These are phyloP conservation scores for Bisporella sp. DNA, from an alignment of 2,329 filamentous ascomycete genomes.

Conservation along the genomic window DNA sequence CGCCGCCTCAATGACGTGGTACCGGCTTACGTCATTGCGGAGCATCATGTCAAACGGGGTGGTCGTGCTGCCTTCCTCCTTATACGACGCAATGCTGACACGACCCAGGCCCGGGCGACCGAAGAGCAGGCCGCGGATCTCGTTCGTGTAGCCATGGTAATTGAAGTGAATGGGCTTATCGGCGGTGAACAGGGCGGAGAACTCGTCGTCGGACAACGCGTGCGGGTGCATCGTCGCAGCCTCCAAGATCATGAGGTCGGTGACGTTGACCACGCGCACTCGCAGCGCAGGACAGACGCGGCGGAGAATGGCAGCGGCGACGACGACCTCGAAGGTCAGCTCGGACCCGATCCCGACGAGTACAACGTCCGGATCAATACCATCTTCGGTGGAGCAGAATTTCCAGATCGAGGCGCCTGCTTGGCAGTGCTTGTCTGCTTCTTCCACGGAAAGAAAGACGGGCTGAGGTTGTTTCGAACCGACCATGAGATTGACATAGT, in stretches of 20 bases:
- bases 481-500: conserved; percentile 62
- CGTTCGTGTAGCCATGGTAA: conserved; percentile 58
- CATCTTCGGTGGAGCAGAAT: conserved; percentile 51
- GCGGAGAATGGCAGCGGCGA: conserved; percentile 49
- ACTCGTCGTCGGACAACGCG: conserved; percentile 43
- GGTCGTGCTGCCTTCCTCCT: conserved; percentile 59
- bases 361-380: conserved; percentile 53
- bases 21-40: conserved; percentile 51
- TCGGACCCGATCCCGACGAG: conserved; percentile 59
- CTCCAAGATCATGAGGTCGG: conserved; percentile 56
- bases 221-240: conserved; percentile 51
- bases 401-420: conserved; percentile 53
- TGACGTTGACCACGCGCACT: conserved; percentile 58
- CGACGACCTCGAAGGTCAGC: conserved; percentile 57
- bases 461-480: conserved; percentile 60
- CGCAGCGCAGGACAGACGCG: conserved; percentile 42
- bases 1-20: conserved; percentile 49
- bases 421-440: conserved; percentile 54
- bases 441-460: conserved; percentile 50
- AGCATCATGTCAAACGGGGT: conserved; percentile 68
- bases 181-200: conserved; percentile 48
- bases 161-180: conserved; percentile 55
- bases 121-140: conserved; percentile 55
- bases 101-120: conserved; percentile 45
- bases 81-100: conserved; percentile 51